Evolutionary conservation across 371 early-diverging fungal genomes (phyloP).

Genomic region (Paraphysoderma sedebokerense): DNA sequence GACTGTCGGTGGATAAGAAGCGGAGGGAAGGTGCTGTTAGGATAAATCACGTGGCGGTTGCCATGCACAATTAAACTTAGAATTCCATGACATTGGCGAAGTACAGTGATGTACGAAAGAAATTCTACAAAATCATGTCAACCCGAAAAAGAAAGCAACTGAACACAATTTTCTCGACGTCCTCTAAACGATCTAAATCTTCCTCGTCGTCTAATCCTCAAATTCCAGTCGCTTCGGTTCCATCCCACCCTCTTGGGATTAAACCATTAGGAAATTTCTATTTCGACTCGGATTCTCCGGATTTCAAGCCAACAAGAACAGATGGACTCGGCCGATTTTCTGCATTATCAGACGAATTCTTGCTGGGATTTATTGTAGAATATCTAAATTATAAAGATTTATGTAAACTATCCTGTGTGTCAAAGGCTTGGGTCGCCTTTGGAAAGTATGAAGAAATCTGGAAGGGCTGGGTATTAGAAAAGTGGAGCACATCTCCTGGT

Average conservation of each 20-base stretch:
- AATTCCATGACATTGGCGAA: too few species aligned
- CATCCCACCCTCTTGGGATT: conserved; percentile 33
- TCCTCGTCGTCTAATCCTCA: too few species aligned
- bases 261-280: conserved; percentile 38
- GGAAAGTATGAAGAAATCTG: conserved; percentile 32
- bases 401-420: conserved; percentile 15
- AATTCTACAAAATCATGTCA: too few species aligned
- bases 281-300: conserved; percentile 9
- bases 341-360: conserved; percentile 21
- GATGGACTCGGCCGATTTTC: conserved; percentile 24
- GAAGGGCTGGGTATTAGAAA: conserved; percentile 20
- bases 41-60: too few species aligned
- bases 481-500: conserved; percentile 6
- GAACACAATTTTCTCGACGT: too few species aligned
- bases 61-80: too few species aligned
- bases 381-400: conserved; percentile 13
- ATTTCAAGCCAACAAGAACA: conserved; percentile 13
- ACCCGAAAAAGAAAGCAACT: too few species aligned
- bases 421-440: conserved; percentile 25
- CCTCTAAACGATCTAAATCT: too few species aligned
- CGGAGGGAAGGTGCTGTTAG: too few species aligned
- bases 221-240: too few species aligned
- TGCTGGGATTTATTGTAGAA: conserved; percentile 17
- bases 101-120: too few species aligned
- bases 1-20: too few species aligned